Evolutionary conservation across 176 grass and related monocot genomes (phyloP), one percentile per base, ranked within the genome.

Genomic region (Oryza officinalis): DNA sequence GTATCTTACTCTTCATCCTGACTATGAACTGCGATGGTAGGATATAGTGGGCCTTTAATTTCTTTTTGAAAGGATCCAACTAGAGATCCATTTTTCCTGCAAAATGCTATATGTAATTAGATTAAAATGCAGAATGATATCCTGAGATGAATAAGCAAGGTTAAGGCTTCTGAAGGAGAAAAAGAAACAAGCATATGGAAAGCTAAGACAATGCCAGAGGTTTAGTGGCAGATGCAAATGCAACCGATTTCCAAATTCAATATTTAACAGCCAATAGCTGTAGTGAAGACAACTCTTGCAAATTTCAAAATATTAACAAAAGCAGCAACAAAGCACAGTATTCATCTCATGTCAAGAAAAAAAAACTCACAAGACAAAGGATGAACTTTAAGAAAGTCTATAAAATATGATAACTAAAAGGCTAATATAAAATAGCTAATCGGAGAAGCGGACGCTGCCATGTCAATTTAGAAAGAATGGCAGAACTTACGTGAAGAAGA

Each of bases 401-500:
- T 66, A 17, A 6, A 75, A 67, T 38, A 67, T 0, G 32, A 17
- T 13, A 32, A 35, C 63, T 70, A 67, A 40, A 84, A 84, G 27
- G 40, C 11, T 28, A 80, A 73, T 60, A 52, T 52, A 22, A 18
- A 74, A 28, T 76, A 45, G 23, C 15, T 15, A 83, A 83, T 66
- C 45, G 50, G 77, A 87, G 12, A 72, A 61, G 43, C n/a, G 43
- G 31, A 66, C 3, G 52, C 32, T 69, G 26, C 3, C 35, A 79
- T 57, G 57, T 2, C 14, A 79, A 63, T 71, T 65, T 23, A 47
- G 57, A 15, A 50, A 74, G 2, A 81, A 67, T 67, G 60, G 14
- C 13, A n/a, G 80, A 79, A 90, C 97, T 94, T 88, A 99, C 93
- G 93, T 99, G 88, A 94, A 99, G 84, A 99, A 99, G n/a, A 87